Conservation (phyloP, 495 filamentous ascomycete species). For the Rostrohypoxylon terebratum region DNA sequence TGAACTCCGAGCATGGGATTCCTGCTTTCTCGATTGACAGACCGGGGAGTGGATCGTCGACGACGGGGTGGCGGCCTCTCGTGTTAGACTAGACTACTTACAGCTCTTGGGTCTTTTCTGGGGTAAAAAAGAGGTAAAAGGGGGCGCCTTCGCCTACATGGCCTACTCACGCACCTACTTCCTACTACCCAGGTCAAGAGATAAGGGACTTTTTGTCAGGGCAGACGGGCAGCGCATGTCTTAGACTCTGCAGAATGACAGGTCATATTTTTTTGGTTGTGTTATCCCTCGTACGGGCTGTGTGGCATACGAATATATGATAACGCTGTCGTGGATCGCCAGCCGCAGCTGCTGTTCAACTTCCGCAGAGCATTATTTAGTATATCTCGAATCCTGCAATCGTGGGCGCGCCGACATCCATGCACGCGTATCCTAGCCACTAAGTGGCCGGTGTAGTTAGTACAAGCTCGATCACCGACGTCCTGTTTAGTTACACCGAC, state of each 20-base stretch:
- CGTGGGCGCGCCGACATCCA: slow-evolving; percentile 6
- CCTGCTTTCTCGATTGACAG: not conserved
- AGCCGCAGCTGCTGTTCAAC: slow-evolving; percentile 16
- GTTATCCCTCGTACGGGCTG: slow-evolving; percentile 1
- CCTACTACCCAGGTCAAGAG: not conserved
- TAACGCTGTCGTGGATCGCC: slow-evolving; percentile 11
- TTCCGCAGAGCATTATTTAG: too few relatives aligned
- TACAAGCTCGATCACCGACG: not conserved
- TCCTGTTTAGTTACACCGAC: not conserved
- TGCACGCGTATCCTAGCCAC: not conserved
- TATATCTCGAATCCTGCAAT: not conserved
- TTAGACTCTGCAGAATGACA: slow-evolving; percentile 25
- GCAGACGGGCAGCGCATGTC: not conserved
- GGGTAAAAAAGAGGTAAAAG: not conserved
- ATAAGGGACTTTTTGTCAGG: not conserved
- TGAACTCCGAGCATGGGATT: not conserved
- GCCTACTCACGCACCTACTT: slow-evolving; percentile 15
- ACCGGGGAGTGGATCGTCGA: slow-evolving; percentile 10
- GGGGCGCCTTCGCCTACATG: not conserved
- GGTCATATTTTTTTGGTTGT: slow-evolving; percentile 8
- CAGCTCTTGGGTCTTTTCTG: not conserved
- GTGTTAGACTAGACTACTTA: not conserved
- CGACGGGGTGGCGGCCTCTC: slow-evolving; percentile 19
- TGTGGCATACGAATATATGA: not conserved
- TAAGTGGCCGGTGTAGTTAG: not conserved